A percentile compares a stretch with the other conserved stretches of the same genome.
Conservation (phyloP, 2,329 filamentous ascomycete species). For the Endothia cerciana region DNA sequence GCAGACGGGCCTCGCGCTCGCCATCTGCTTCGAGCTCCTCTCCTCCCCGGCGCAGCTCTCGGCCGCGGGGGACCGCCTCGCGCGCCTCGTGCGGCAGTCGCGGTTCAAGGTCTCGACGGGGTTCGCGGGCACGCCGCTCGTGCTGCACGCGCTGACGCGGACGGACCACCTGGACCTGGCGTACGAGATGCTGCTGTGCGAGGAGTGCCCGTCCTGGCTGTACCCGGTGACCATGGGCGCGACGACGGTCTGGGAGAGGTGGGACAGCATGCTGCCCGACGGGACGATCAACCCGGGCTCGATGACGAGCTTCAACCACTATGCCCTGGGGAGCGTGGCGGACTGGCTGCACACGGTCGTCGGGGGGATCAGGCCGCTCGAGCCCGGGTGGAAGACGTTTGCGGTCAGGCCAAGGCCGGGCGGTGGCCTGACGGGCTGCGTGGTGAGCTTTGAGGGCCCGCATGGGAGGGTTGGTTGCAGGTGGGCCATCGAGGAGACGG, state of each 20-base stretch:
- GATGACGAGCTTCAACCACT: conserved; percentile 49
- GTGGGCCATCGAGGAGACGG: conserved; percentile 20
- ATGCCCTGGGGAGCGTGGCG: conserved; percentile 44
- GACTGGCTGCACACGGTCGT: conserved; percentile 43
- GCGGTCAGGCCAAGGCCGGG: conserved; percentile 38
- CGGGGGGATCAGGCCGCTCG: conserved; percentile 36
- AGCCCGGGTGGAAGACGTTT: conserved; percentile 39
- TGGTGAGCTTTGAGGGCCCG: conserved; percentile 27
- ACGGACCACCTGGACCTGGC: conserved; percentile 39
- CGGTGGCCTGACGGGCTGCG: conserved; percentile 31
- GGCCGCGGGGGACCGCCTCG: conserved; percentile 27
- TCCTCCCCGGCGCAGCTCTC: background rate
- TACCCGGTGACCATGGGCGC: conserved; percentile 44
- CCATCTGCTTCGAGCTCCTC: conserved; percentile 34
- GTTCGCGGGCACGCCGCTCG: conserved; percentile 28
- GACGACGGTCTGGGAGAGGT: conserved; percentile 48
- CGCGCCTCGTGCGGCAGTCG: conserved; percentile 23
- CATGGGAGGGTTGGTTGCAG: conserved; percentile 21
- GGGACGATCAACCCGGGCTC: conserved; percentile 42
- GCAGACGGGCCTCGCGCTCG: conserved; percentile 37
- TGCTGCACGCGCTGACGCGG: conserved; percentile 28
- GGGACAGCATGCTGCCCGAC: conserved; percentile 45
- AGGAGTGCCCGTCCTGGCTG: conserved; percentile 43
- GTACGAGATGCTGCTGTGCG: conserved; percentile 54
- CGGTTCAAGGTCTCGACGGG: conserved; percentile 23